Evolutionary conservation across 768 basidiomycete species (phyloP), one percentile per base, ranked within the genome.

Genomic region (Lactifluus pinguis): DNA sequence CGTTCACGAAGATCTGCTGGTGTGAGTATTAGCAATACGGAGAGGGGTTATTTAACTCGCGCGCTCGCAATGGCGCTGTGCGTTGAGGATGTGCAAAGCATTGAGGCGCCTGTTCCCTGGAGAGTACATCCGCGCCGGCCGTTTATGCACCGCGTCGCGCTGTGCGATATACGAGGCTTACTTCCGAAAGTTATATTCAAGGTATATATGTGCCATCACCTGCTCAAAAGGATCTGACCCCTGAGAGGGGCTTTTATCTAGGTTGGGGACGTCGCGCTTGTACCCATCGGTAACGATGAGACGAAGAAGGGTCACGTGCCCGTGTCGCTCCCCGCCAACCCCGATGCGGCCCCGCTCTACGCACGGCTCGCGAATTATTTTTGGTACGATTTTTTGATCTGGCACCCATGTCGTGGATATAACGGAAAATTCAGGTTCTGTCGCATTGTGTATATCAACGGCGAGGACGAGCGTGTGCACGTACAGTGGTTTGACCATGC

Each of bases 401-500:
- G 6, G 15, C 17, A 19, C 39, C 9, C 10, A 9, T 34, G 32
- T 34, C 6, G 32, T 15, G 17, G 41, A 17, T 17, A 6, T 54
- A 34, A 45, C 10, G 25, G 30, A 25, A 13, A 1, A 59, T 47
- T 14, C 65, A 90, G 88, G 87, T 89, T 91, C 70, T 87, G 77
- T 0, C 77, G 76, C 65, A 83, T 92, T 29, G 68, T 84, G 0
- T 80, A 76, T 53, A 78, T 89, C 58, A 70, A 77, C 15, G 72
- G 74, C 38, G 71, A 75, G 15, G 60, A 72, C 5, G 71, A 76
- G 55, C 71, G 60, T 2, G 79, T 80, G 0, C 90, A 92, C 69
- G 71, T 87, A 10, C 87, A 83, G 38, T 92, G 88, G 88, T 80
- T 87, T 32, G 80, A 86, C 55, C 89, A 92, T 66, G 80, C 83